Percentiles rank a stretch among this genome's conserved stretches.
Evolutionary conservation across 2,329 filamentous ascomycete genomes (phyloP).

Genomic region (Trichoderma asperellum): DNA sequence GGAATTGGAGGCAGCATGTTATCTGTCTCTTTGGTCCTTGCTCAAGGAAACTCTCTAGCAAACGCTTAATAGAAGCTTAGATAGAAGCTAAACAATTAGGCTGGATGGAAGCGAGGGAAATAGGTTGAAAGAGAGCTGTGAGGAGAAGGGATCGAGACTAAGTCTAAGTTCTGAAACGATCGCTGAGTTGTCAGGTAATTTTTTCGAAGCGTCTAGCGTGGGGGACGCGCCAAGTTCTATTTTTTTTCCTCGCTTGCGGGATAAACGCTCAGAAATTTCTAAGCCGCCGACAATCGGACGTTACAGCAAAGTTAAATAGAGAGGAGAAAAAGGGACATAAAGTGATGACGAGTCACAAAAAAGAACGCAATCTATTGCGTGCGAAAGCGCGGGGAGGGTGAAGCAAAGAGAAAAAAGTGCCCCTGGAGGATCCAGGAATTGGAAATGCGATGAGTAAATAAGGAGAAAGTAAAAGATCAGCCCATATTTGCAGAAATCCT

Average conservation of each 20-base stretch:
- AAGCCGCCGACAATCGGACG: background rate
- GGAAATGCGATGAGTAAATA: slow-evolving; percentile 7
- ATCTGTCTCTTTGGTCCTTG: background rate
- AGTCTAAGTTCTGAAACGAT: slow-evolving; percentile 13
- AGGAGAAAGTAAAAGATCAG: background rate
- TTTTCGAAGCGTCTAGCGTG: slow-evolving; percentile 1
- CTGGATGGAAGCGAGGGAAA: background rate
- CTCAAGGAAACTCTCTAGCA: background rate
- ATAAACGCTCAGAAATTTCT: slow-evolving; percentile 15
- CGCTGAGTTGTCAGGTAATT: slow-evolving; percentile 5
- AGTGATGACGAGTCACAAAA: slow-evolving; percentile 13
- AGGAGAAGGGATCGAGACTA: background rate
- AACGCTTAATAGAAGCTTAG: background rate
- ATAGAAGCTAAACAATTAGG: background rate
- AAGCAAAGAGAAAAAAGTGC: background rate
- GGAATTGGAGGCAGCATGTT: slow-evolving; percentile 65
- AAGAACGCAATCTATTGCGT: background rate
- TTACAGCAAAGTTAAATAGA: background rate
- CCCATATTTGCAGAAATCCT: background rate
- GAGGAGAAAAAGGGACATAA: background rate
- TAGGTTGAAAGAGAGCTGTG: background rate
- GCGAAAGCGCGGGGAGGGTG: background rate
- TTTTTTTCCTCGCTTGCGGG: slow-evolving; percentile 10
- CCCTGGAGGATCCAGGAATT: background rate
- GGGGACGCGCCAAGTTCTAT: background rate